Percentiles rank a stretch among this genome's conserved stretches.
These are phyloP conservation scores for Camellia sinensis DNA, from an alignment of 148 eudicot genomes.

Conservation along the genomic window DNA sequence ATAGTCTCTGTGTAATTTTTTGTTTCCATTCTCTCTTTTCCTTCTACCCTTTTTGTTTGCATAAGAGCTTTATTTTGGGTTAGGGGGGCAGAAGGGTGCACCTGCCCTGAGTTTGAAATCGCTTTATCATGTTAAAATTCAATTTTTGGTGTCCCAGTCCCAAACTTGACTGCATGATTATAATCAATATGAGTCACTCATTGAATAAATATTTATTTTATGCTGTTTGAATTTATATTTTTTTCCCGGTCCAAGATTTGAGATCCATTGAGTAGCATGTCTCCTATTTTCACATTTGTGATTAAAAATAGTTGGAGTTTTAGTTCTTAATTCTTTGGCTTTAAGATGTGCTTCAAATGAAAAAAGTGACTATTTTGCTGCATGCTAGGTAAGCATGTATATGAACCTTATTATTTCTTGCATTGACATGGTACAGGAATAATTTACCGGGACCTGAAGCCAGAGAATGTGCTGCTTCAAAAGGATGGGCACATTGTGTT, in stretches of 20 bases:
- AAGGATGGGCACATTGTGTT: conserved; percentile 78
- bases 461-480: conserved; percentile 90
- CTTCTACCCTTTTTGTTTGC: too few species aligned
- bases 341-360: neutral
- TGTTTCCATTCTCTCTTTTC: too few species aligned
- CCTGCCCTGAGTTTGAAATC: too few species aligned
- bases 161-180: too few species aligned
- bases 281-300: neutral
- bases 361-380: neutral
- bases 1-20: too few species aligned
- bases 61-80: too few species aligned
- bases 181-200: too few species aligned
- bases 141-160: too few species aligned
- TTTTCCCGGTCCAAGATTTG: neutral
- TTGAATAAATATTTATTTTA: too few species aligned
- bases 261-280: neutral
- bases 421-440: conserved; percentile 56
- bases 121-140: too few species aligned
- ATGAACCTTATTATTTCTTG: conserved; percentile 5
- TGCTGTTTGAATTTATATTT: neutral
- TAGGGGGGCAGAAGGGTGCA: too few species aligned
- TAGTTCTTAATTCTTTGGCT: neutral
- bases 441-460: conserved; percentile 92
- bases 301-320: neutral
- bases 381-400: neutral